Evolutionary conservation across 2,329 filamentous ascomycete species (phyloP).

Genomic region (Diaporthe vaccinii): DNA sequence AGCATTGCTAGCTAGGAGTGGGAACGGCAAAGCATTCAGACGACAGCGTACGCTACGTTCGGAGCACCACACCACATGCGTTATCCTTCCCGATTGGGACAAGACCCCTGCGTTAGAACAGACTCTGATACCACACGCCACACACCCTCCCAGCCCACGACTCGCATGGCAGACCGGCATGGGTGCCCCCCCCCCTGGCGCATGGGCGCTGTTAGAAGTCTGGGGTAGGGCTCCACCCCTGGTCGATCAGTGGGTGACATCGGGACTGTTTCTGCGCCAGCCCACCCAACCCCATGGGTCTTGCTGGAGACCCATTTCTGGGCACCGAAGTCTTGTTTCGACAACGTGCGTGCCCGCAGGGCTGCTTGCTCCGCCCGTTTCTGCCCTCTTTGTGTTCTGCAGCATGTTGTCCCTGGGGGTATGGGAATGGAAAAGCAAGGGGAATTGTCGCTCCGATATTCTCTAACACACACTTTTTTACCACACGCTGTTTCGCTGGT

Average conservation of each 20-base stretch:
- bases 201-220: slow-evolving; percentile 18
- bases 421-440: too few relatives aligned
- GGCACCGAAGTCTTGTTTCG: slow-evolving; percentile 30
- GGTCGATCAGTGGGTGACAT: slow-evolving; percentile 28
- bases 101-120: slow-evolving; percentile 4
- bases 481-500: background rate
- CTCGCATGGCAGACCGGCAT: slow-evolving; percentile 15
- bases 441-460: background rate
- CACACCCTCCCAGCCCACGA: background rate
- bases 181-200: background rate
- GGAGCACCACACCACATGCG: background rate
- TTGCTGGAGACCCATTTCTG: slow-evolving; percentile 26
- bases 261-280: background rate
- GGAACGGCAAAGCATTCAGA: background rate
- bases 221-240: slow-evolving; percentile 6
- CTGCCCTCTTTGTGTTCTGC: background rate
- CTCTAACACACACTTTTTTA: background rate
- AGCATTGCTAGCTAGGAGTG: background rate
- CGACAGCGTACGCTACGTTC: background rate
- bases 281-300: slow-evolving; percentile 8
- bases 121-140: slow-evolving; percentile 9
- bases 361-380: background rate
- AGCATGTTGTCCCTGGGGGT: background rate
- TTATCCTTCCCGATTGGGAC: slow-evolving; percentile 4
- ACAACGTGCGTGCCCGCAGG: background rate